Evolutionary conservation across 2,329 filamentous ascomycete genomes (phyloP).

Genomic region (Colletotrichum tamarilloi): DNA sequence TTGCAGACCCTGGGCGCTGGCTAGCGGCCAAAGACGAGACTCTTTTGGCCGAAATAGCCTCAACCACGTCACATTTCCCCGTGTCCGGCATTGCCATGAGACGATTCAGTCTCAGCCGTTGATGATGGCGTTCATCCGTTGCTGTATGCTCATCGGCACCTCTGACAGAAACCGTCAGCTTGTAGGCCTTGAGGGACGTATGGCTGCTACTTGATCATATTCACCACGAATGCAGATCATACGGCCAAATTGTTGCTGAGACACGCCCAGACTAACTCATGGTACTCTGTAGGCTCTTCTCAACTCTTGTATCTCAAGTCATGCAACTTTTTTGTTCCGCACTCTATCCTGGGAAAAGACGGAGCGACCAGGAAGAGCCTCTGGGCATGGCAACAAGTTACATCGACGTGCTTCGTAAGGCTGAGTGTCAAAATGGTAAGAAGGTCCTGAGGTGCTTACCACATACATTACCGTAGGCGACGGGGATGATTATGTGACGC

Average conservation of each 20-base stretch:
- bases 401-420: conserved; percentile 12
- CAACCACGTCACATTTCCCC: conserved; percentile 24
- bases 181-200: background rate
- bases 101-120: conserved; percentile 7
- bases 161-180: background rate
- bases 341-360: background rate
- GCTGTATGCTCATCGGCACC: conserved; percentile 11
- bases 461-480: conserved; percentile 4
- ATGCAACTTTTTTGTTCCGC: background rate
- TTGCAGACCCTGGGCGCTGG: conserved; percentile 10
- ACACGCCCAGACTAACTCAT: background rate
- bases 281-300: background rate
- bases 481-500: conserved; percentile 26
- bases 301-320: background rate
- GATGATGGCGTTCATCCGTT: background rate
- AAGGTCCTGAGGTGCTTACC: conserved; percentile 20
- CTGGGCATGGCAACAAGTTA: background rate
- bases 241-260: background rate
- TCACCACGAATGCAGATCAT: background rate
- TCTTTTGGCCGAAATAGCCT: conserved; percentile 23
- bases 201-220: background rate
- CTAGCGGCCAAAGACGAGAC: conserved; percentile 12
- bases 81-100: conserved; percentile 9
- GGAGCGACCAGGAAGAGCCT: background rate
- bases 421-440: conserved; percentile 16